Base-by-base conservation (phyloP, 441 rosid genomes). In the Hura crepitans region DNA sequence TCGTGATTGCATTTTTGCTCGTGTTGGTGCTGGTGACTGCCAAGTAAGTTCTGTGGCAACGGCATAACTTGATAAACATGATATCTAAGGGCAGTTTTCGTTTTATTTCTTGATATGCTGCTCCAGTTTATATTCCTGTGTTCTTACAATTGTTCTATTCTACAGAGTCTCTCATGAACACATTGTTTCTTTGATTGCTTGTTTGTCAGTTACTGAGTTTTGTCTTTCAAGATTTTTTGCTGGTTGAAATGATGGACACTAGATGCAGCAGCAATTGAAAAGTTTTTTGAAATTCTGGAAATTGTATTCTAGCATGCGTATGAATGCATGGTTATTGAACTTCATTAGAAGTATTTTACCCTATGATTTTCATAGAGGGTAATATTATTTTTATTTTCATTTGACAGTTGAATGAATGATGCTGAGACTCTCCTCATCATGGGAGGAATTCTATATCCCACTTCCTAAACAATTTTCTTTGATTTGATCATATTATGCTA, bases 1-100 rank as follows among this genome's bases (percentile, higher is more conserved):
- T 64, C 91, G 98, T 66, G 99, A 96, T 80, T 91, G 99, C 81
- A 93, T 96, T 81, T 93, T 96, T 70, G 96, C 99, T 43, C 98
- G 97, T 72, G 97, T 96, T 72, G 99, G 99, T 70, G 99, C 99
- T 65, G 97, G 98, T 59, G 99, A 93, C 73, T 93, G 99, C 84
- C 99, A 96, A 81, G 99, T 96, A 80, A 87, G 96, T 87, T 72
- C 7, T 63, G 42, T n/a, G n/a, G n/a, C 69, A 49, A 27, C 64
- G 47, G 73, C 53, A 64, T 57, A n/a, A n/a, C n/a, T n/a, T n/a
- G n/a, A n/a, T n/a, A n/a, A n/a, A n/a, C n/a, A n/a, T n/a, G n/a
- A n/a, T n/a, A n/a, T n/a, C n/a, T n/a, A n/a, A n/a, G n/a, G n/a
- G 35, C 17, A 33, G 43, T 43, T 33, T 62, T 57, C 17, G 5